A percentile compares a stretch with the other conserved stretches of the same genome.
These are phyloP conservation scores for Casuarina equisetifolia DNA, from an alignment of 306 rosid genomes.

Conservation along the genomic window DNA sequence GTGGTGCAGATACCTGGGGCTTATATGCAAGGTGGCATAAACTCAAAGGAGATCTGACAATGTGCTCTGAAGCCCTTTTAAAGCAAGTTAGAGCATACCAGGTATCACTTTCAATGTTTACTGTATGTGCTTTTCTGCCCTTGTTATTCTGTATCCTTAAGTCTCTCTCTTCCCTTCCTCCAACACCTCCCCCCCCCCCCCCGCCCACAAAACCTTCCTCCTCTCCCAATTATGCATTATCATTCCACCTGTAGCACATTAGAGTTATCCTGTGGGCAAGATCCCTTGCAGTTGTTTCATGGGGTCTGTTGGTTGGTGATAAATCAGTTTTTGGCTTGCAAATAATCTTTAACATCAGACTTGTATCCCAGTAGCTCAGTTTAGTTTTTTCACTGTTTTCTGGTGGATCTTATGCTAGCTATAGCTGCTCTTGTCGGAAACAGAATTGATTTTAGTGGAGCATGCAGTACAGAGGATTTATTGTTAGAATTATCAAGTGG, in stretches of 20 bases:
- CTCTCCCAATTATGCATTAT: background rate
- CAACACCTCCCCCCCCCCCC: no score
- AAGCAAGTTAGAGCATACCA: constrained; percentile 96
- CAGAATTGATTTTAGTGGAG: background rate
- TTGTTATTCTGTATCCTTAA: background rate
- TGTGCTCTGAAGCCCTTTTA: constrained; percentile 91
- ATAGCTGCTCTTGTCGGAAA: background rate
- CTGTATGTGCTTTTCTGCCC: background rate
- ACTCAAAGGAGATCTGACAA: constrained; percentile 73
- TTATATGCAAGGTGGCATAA: constrained; percentile 93
- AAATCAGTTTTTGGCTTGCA: background rate
- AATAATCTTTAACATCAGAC: background rate
- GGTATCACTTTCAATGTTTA: constrained; percentile 47
- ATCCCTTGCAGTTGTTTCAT: background rate
- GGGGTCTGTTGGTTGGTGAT: background rate
- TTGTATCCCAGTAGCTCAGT: background rate
- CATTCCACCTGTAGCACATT: background rate
- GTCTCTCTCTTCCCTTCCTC: no score
- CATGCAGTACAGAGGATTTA: background rate
- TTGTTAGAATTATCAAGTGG: background rate
- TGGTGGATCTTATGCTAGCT: background rate
- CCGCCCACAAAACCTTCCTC: no score
- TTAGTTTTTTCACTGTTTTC: background rate
- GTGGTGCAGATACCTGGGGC: constrained; percentile 79
- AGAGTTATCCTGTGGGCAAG: background rate